These are phyloP conservation scores for Sisymbrium irio DNA, from an alignment of 345 rosid species.

Conservation along the genomic window DNA sequence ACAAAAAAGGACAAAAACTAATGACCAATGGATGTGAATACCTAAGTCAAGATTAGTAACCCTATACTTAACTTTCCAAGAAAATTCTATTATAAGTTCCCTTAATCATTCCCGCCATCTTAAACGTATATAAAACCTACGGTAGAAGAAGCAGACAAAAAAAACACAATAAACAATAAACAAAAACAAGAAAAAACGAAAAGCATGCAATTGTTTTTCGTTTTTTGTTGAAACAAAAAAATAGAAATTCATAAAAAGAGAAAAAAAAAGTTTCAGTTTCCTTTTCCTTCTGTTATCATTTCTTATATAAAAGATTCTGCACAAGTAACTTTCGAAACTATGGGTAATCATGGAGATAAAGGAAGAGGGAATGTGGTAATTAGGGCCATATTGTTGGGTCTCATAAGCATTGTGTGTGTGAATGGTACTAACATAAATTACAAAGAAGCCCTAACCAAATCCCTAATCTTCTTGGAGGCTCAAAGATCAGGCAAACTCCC, in stretches of 20 bases:
- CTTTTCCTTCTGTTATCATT: background rate
- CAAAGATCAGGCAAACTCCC: slow-evolving; percentile 92
- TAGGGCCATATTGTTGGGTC: slow-evolving; percentile 38
- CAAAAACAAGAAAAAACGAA: slow-evolving; percentile 32
- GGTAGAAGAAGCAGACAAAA: background rate
- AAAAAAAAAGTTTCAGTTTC: background rate
- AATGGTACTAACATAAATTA: slow-evolving; percentile 43
- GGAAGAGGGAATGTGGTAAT: slow-evolving; percentile 14
- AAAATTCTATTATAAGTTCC: slow-evolving; percentile 23
- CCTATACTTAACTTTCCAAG: slow-evolving; percentile 31
- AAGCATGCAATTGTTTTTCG: slow-evolving; percentile 38
- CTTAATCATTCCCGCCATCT: background rate
- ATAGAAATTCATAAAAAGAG: background rate
- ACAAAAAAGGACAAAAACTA: background rate
- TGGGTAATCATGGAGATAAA: slow-evolving; percentile 24
- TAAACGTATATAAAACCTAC: slow-evolving; percentile 3
- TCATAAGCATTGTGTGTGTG: slow-evolving; percentile 41
- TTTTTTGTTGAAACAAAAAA: slow-evolving; percentile 28
- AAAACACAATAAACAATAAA: background rate
- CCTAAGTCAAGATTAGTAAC: slow-evolving; percentile 32
- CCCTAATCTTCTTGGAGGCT: slow-evolving; percentile 78
- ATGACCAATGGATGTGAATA: slow-evolving; percentile 13
- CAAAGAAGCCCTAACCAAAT: slow-evolving; percentile 71
- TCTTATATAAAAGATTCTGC: slow-evolving; percentile 18
- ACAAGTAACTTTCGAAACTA: background rate